Conservation (phyloP, 768 basidiomycete species). For the Megacollybia marginata region DNA sequence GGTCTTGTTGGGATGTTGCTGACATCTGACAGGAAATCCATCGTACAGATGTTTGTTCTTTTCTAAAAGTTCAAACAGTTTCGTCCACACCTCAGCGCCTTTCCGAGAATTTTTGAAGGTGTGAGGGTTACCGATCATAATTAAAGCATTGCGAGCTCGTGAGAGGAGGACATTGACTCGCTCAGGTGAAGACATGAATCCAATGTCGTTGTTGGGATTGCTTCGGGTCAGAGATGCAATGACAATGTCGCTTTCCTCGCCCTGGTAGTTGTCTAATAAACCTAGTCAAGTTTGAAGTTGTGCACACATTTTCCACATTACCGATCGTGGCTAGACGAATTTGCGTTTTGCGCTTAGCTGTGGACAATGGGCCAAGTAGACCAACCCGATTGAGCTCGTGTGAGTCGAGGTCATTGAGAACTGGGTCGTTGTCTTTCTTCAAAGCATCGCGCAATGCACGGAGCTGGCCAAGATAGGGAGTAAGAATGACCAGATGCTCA, state of each 20-base stretch:
- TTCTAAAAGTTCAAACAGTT: constrained; percentile 38
- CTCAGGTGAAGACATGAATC: constrained; percentile 67
- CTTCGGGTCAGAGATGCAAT: constrained; percentile 55
- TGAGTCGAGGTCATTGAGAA: constrained; percentile 57
- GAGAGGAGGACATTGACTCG: constrained; percentile 67
- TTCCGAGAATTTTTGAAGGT: constrained; percentile 50
- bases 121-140: constrained; percentile 56
- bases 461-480: constrained; percentile 65
- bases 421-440: constrained; percentile 42
- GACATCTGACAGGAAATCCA: constrained; percentile 54
- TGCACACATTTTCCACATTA: constrained; percentile 23
- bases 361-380: constrained; percentile 30
- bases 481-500: constrained; percentile 53
- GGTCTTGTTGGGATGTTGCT: constrained; percentile 39
- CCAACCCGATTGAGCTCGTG: constrained; percentile 54
- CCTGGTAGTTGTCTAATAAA: constrained; percentile 66
- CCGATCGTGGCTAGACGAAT: constrained; percentile 63
- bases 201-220: constrained; percentile 48
- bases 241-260: constrained; percentile 68
- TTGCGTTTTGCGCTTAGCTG: constrained; percentile 32
- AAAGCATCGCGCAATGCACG: constrained; percentile 39
- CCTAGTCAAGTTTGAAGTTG: constrained; percentile 15
- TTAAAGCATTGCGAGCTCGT: constrained; percentile 55
- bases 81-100: constrained; percentile 44
- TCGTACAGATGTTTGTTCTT: constrained; percentile 39